A percentile compares a stretch with the other conserved stretches of the same genome.
These are phyloP conservation scores for Cetraspora pellucida DNA, from an alignment of 192 early-diverging fungal genomes.

Conservation along the genomic window DNA sequence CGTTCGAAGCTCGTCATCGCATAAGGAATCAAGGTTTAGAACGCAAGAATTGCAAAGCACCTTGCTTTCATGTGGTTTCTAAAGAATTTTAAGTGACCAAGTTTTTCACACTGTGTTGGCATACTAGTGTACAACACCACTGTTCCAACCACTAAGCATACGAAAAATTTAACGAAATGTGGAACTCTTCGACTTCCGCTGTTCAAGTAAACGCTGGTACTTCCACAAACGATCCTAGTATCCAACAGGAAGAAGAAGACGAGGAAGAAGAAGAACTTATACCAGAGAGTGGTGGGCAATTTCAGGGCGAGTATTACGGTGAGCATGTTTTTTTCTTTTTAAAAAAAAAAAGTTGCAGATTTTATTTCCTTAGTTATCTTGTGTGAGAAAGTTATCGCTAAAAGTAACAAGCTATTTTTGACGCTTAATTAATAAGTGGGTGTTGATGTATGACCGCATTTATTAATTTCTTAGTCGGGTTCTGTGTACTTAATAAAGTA, in stretches of 20 bases:
- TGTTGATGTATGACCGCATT: too few species aligned
- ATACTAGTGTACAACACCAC: not conserved
- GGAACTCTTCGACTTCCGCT: slow-evolving; percentile 19
- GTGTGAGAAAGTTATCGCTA: not conserved
- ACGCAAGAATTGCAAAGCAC: not conserved
- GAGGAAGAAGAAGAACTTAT: slow-evolving; percentile 32
- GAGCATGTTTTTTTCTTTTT: not conserved
- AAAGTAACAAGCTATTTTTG: too few species aligned
- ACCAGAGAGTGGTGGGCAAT: slow-evolving; percentile 20
- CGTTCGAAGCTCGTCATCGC: too few species aligned
- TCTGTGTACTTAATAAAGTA: too few species aligned
- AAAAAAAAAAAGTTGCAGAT: not conserved
- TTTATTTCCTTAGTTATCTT: not conserved
- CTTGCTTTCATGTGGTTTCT: not conserved
- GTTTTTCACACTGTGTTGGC: not conserved
- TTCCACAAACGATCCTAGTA: slow-evolving; percentile 15
- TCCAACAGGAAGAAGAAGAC: slow-evolving; percentile 26
- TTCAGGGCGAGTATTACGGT: slow-evolving; percentile 24
- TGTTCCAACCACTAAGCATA: not conserved
- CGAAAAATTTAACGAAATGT: slow-evolving; percentile 5
- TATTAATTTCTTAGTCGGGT: too few species aligned
- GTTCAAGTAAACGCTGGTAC: not conserved
- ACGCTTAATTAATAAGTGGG: too few species aligned
- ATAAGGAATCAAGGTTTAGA: not conserved
- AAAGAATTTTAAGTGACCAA: not conserved